Evolutionary conservation across 1,139 yeast genomes (phyloP).

Genomic region (Yamadazyma oceani): DNA sequence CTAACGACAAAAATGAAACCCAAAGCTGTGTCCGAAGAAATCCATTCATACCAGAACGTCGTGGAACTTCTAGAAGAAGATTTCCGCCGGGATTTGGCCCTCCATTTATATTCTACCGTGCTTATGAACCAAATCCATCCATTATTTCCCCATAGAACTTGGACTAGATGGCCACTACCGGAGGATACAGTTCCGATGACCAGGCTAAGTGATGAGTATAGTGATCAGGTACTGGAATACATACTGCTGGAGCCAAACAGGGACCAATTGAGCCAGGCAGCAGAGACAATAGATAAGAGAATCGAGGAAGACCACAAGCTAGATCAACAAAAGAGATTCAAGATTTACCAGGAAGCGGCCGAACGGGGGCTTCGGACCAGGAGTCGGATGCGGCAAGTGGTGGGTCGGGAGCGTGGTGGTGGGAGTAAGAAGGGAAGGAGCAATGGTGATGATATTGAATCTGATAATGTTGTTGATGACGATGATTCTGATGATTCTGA

Average conservation of each 20-base stretch:
- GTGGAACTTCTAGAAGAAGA: slow-evolving; percentile 42
- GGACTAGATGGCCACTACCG: slow-evolving; percentile 52
- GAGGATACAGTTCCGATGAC: slow-evolving; percentile 39
- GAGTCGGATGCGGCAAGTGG: not conserved
- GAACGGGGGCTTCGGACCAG: not conserved
- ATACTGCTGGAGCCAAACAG: not conserved
- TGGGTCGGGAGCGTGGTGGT: not conserved
- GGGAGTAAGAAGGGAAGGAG: too few species aligned
- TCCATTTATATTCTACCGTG: slow-evolving; percentile 52
- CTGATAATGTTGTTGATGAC: slow-evolving; percentile 5
- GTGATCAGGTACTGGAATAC: slow-evolving; percentile 3
- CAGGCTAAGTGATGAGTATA: slow-evolving; percentile 2
- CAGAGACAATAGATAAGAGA: too few species aligned
- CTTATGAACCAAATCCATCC: slow-evolving; percentile 42
- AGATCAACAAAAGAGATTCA: too few species aligned
- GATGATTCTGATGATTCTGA: not conserved
- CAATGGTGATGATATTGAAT: not conserved
- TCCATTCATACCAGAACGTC: slow-evolving; percentile 21
- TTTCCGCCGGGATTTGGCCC: slow-evolving; percentile 46
- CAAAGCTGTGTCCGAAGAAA: too few species aligned
- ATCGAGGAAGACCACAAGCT: too few species aligned
- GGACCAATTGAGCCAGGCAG: too few species aligned
- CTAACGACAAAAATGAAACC: too few species aligned
- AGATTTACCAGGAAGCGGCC: not conserved
- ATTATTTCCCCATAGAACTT: slow-evolving; percentile 32